These are phyloP conservation scores for Mycotypha africana DNA, from an alignment of 371 early-diverging fungal species.

Conservation along the genomic window DNA sequence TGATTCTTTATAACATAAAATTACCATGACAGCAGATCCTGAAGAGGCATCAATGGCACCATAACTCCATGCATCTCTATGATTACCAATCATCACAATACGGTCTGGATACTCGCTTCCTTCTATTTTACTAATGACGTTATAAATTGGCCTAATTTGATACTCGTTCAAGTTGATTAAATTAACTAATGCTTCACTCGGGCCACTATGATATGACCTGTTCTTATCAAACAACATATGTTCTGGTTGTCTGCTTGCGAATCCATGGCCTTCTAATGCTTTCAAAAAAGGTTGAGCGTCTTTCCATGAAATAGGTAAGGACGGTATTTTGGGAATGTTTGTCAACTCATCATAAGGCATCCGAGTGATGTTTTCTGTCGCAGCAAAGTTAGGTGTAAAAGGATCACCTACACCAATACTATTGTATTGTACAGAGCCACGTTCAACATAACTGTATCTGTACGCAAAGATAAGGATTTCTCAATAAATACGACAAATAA, in stretches of 20 bases:
- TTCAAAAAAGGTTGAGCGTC: constrained; percentile 55
- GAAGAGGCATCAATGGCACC: constrained; percentile 63
- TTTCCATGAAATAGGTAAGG: constrained; percentile 58
- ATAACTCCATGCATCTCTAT: constrained; percentile 63
- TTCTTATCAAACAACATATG: too few relatives aligned
- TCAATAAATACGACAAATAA: too few relatives aligned
- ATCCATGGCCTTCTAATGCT: constrained; percentile 44
- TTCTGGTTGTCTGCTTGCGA: too few relatives aligned
- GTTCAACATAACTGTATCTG: constrained; percentile 26
- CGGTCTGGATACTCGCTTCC: constrained; percentile 52
- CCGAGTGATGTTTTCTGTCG: constrained; percentile 46
- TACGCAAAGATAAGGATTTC: background rate
- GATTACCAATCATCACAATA: constrained; percentile 56
- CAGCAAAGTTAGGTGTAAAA: constrained; percentile 56
- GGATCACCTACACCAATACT: constrained; percentile 57
- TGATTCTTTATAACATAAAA: too few relatives aligned
- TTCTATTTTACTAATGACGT: constrained; percentile 55
- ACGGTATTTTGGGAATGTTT: constrained; percentile 54
- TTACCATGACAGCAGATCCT: constrained; percentile 56
- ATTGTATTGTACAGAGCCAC: constrained; percentile 51
- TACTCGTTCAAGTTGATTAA: constrained; percentile 49
- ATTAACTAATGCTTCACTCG: constrained; percentile 40
- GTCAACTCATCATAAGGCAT: constrained; percentile 19
- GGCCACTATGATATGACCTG: constrained; percentile 47
- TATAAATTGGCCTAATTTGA: constrained; percentile 57